Evolutionary conservation across 768 basidiomycete genomes (phyloP).

Genomic region (Podaxis sp.): DNA sequence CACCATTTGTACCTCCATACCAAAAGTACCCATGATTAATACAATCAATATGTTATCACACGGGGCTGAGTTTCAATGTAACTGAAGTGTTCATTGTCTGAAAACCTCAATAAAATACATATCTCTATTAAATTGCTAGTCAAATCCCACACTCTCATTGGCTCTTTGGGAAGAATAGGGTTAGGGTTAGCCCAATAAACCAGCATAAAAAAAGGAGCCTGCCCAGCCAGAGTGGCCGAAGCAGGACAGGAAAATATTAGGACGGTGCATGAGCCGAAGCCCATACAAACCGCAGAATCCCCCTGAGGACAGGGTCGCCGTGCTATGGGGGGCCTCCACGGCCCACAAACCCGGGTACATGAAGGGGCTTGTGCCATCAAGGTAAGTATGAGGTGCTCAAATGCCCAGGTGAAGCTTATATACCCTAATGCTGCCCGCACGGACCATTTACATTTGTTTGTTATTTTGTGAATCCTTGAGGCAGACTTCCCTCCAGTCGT

Average conservation of each 20-base stretch:
- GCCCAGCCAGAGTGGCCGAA: conserved; percentile 58
- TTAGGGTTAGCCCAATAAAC: conserved; percentile 41
- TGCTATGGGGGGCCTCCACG: conserved; percentile 52
- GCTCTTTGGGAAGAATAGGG: conserved; percentile 25
- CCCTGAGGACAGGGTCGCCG: conserved; percentile 61
- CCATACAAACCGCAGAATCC: conserved; percentile 53
- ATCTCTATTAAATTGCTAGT: background rate
- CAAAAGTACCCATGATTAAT: no score
- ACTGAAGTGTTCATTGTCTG: no score
- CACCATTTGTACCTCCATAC: no score
- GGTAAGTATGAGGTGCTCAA: conserved; percentile 46
- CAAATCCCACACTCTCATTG: background rate
- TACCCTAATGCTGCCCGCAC: conserved; percentile 23
- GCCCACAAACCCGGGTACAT: conserved; percentile 47
- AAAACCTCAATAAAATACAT: background rate
- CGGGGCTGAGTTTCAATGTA: no score
- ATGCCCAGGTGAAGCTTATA: conserved; percentile 20
- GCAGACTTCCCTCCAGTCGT: background rate
- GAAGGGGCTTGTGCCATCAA: conserved; percentile 52
- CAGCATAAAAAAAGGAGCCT: conserved; percentile 39
- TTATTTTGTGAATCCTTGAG: background rate
- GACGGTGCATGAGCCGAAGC: conserved; percentile 74
- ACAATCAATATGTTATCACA: no score
- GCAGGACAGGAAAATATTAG: conserved; percentile 73
- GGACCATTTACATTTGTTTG: conserved; percentile 25